Evolutionary conservation across 768 basidiomycete species (phyloP).

Genomic region (Steccherinum ochraceum): DNA sequence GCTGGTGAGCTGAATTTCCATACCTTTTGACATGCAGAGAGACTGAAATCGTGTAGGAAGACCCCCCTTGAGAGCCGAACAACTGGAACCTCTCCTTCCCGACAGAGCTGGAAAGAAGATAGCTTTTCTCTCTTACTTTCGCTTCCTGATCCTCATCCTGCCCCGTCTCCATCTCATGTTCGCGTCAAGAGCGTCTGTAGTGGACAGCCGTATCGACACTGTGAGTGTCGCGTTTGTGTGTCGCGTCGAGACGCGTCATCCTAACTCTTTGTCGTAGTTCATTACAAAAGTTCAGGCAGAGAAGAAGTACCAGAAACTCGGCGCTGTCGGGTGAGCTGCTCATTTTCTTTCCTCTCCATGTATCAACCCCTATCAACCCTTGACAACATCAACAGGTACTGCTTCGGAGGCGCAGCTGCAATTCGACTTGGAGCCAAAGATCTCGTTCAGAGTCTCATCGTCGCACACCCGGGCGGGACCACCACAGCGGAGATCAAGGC

Average conservation of each 20-base stretch:
- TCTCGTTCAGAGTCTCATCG: slow-evolving; percentile 30
- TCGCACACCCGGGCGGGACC: slow-evolving; percentile 35
- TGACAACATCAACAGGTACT: slow-evolving; percentile 29
- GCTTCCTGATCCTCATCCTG: slow-evolving; percentile 15
- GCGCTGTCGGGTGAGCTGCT: slow-evolving; percentile 37
- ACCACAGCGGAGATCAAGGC: slow-evolving; percentile 27
- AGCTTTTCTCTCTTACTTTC: slow-evolving; percentile 13
- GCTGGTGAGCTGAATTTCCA: slow-evolving; percentile 32
- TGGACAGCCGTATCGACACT: slow-evolving; percentile 19
- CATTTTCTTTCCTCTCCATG: too few relatives aligned
- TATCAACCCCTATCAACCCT: too few relatives aligned
- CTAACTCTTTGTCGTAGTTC: slow-evolving; percentile 30
- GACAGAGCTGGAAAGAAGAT: slow-evolving; percentile 23
- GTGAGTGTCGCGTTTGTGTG: slow-evolving; percentile 13
- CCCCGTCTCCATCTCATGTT: slow-evolving; percentile 16
- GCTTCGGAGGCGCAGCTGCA: slow-evolving; percentile 30
- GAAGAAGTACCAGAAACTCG: slow-evolving; percentile 34
- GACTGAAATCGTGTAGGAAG: slow-evolving; percentile 16
- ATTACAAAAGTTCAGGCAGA: slow-evolving; percentile 31
- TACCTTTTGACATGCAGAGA: too few relatives aligned
- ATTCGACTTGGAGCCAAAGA: slow-evolving; percentile 24
- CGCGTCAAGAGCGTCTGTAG: slow-evolving; percentile 21
- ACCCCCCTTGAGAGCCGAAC: slow-evolving; percentile 20
- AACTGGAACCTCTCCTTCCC: slow-evolving; percentile 23
- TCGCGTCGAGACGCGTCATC: too few relatives aligned